Evolutionary conservation across 352 stramenopile genomes (phyloP), one percentile per base, ranked within the genome.

Genomic region (Phytopythium aichiense): DNA sequence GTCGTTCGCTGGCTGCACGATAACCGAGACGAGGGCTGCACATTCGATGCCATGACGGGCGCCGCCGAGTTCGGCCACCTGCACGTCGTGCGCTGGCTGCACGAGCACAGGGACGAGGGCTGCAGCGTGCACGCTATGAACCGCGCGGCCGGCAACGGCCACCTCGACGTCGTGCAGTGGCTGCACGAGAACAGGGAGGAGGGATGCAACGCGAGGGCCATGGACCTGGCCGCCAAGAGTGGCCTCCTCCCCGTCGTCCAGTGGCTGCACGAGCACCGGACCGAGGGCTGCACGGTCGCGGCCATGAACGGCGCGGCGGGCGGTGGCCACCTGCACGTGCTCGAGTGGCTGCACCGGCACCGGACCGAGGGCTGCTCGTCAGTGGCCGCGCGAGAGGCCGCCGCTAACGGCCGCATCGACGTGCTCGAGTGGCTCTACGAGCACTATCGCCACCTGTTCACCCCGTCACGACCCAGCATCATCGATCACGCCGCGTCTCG

Each of bases 321-420:
- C 12, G 69, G 71, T 13, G 82, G 82, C 22, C 79, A 84, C 31
- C 37, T 88, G 15, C 74, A 78, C 22, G 68, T 84, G 16, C 62
- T 89, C n/a, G 53, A 77, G 56, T 91, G 74, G 73, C 69, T 89
- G 2, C 76, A 85, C 7, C 49, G 53, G 5, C 56, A 88, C 43
- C 72, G 74, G 11, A 61, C n/a, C 0, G 78, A 85, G 65, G 59
- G 51, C 4, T 86, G 73, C 43, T 77, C 70, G 2, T 62, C 59
- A 16, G 61, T 74, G 11, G 73, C 57, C 0, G 61, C 79, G 2
- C 68, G 71, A 7, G 42, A 76, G 23, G 76, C 69, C 6, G 73
- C 74, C 7, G 67, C 76, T 22, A 82, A 86, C 42, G 66, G 72
- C 7, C 73, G 79, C 31, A 33, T 79, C 11, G 13, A 59, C 7